Evolutionary conservation across 352 stramenopile genomes (phyloP), one percentile per base, ranked within the genome.

Genomic region (Phytophthora chlamydospora): DNA sequence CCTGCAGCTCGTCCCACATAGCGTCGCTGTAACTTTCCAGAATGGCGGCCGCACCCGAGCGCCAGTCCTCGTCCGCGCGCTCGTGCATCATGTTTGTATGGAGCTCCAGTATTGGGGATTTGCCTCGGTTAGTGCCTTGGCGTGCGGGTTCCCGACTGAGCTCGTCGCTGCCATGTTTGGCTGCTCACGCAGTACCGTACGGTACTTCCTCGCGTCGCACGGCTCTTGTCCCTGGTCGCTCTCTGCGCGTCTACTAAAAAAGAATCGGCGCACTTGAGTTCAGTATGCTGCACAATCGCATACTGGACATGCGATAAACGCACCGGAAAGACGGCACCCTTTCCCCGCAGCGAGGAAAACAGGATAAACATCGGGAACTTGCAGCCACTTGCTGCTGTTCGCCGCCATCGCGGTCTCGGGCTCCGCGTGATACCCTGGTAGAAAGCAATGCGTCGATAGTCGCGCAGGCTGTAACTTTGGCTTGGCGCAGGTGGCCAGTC

Each of bases 1-100:
- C 53, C 3, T 36, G 35, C 47, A 65, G 62, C 35, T 69, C 61
- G 35, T 68, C 60, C 60, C 60, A 68, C 19, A 55, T 54, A 13
- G 46, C 40, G 27, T 63, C 53, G 10, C 64, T 54, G 40, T 59
- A 68, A 40, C 45, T 68, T 45, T 64, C 46, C 17, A 68, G 32
- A 34, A 64, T 64, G 45, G 60, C 33, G 17, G 53, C 33, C 0
- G 60, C 45, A 16, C 60, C 45, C 27, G 45, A 68, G 36, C 45
- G 53, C 53, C 53, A 68, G 39, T 68, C 60, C 10, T 58, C 45
- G 17, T 60, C 47, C 33, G 42, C 50, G 0, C 14, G 27, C 19
- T 65, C 46, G 54, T 65, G 46, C 47, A 65, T 65, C 54, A 63
- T 62, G 14, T 19, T 24, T 41, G 35, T 16, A 24, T 24, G 21